A percentile compares a stretch with the other conserved stretches of the same genome.
Evolutionary conservation across 176 grass and related monocot species (phyloP).

Genomic region (Cenchrus fungigraminus): DNA sequence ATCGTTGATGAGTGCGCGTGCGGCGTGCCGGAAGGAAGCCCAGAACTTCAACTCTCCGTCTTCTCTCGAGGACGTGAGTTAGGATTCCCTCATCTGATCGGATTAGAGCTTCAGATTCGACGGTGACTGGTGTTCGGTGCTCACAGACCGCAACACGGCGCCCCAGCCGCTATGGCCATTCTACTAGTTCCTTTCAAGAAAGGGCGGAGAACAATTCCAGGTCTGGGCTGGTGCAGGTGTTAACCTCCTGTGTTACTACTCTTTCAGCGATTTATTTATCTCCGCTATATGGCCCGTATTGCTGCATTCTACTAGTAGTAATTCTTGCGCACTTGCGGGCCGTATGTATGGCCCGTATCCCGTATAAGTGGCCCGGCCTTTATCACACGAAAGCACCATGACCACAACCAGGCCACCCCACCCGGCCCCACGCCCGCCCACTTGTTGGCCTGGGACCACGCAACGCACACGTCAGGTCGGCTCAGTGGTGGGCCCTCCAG

Average conservation of each 20-base stretch:
- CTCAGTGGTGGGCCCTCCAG: not conserved
- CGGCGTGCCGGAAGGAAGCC: too few relatives aligned
- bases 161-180: not conserved
- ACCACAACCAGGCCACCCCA: not conserved
- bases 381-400: not conserved
- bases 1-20: too few relatives aligned
- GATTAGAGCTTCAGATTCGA: conserved; percentile 5
- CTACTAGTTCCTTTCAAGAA: too few relatives aligned
- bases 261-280: too few relatives aligned
- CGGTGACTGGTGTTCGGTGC: not conserved
- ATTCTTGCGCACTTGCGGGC: not conserved
- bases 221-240: too few relatives aligned
- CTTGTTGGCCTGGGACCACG: not conserved
- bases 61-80: not conserved
- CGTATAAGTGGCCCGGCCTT: not conserved
- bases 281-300: too few relatives aligned
- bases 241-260: too few relatives aligned
- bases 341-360: conserved; percentile 9
- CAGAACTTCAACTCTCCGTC: not conserved
- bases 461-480: conserved; percentile 10
- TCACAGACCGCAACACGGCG: not conserved
- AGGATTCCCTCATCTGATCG: not conserved
- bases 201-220: too few relatives aligned
- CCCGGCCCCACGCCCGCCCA: not conserved
- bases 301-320: too few relatives aligned